Base-by-base conservation (phyloP, 768 basidiomycete species). In the Phylloporus scabripes region DNA sequence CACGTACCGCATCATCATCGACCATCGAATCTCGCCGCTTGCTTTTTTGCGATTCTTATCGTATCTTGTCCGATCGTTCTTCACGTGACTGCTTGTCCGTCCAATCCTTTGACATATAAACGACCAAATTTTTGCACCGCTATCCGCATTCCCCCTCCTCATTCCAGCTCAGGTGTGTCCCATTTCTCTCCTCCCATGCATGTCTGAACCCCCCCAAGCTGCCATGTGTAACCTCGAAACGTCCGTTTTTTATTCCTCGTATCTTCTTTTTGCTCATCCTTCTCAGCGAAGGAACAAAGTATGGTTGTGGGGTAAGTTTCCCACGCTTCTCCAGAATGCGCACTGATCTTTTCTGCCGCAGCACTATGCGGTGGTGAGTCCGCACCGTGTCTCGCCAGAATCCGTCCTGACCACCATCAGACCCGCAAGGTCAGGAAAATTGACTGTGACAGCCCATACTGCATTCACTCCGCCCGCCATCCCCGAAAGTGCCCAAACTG, bases 281-380 rank as follows among this genome's bases (percentile, higher is more conserved):
- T 56, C 40, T 33, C 70, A 88, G 86, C 60, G 83, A 86, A 75
- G 87, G 83, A 55, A 82, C 77, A 53, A 80, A 81, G 71, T 74
- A 81, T 61, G 85, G 83, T 61, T 90, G 87, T 65, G 87, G 87
- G 63, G 66, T 60, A 66, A 66, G 60, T 55, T 20, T 63, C 56
- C 50, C 67, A 61, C 67, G 65, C 60, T 9, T 6, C 46, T 47
- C 26, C 33, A 12, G 3, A 4, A 32, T 20, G 48, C 48, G 48
- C 55, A 2, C 26, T 53, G 43, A 55, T 45, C 48, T 40, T 20
- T 15, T 42, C 58, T 38, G 39, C 20, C 52, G 45, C 54, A 78
- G 76, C 88, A 90, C 74, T 90, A 88, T 67, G 73, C 81, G 44
- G 76, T 81, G 58, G 83, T 84, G 48, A 57, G 80, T 72, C 70